Percentiles rank a stretch among this genome's conserved stretches.
phyloP scores from a whole-genome alignment of 176 grass and related monocot species.

The Panicum miliaceum region DNA sequence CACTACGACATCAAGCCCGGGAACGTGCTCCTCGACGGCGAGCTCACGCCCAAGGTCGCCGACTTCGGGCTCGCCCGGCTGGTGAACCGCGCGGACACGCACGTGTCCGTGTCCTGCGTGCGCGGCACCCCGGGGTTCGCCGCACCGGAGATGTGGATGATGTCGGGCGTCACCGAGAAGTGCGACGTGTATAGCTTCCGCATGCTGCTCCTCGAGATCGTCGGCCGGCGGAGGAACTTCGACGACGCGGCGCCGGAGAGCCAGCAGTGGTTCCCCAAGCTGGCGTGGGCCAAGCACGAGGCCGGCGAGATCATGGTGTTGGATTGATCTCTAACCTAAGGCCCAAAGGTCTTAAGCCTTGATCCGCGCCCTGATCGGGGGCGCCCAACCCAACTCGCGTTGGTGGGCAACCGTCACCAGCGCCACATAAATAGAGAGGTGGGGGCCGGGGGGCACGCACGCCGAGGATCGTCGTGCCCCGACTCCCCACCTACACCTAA shows the following conservation, averaged over 20 bases:
- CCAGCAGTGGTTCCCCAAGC: slow-evolving; percentile 32
- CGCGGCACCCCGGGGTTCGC: slow-evolving; percentile 50
- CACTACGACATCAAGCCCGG: slow-evolving; percentile 58
- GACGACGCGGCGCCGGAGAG: slow-evolving; percentile 18
- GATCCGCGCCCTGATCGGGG: too few relatives aligned
- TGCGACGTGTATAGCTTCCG: slow-evolving; percentile 60
- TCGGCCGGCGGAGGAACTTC: slow-evolving; percentile 37
- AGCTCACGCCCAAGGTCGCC: slow-evolving; percentile 47
- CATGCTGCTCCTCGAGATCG: slow-evolving; percentile 53
- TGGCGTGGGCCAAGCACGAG: slow-evolving; percentile 33
- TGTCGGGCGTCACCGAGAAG: slow-evolving; percentile 40
- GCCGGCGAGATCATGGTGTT: not conserved
- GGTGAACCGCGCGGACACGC: slow-evolving; percentile 1
- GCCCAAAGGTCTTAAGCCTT: too few relatives aligned
- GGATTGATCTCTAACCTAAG: too few relatives aligned
- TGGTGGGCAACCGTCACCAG: too few relatives aligned
- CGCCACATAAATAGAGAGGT: too few relatives aligned
- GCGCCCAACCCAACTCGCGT: too few relatives aligned
- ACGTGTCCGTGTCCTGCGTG: not conserved
- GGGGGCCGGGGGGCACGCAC: too few relatives aligned
- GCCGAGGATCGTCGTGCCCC: too few relatives aligned
- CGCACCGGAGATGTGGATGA: slow-evolving; percentile 43
- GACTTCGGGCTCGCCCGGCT: slow-evolving; percentile 56
- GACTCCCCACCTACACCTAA: too few relatives aligned
- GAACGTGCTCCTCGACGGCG: slow-evolving; percentile 51